Conservation (phyloP, 2,329 filamentous ascomycete genomes). For the Colletotrichum sp. region DNA sequence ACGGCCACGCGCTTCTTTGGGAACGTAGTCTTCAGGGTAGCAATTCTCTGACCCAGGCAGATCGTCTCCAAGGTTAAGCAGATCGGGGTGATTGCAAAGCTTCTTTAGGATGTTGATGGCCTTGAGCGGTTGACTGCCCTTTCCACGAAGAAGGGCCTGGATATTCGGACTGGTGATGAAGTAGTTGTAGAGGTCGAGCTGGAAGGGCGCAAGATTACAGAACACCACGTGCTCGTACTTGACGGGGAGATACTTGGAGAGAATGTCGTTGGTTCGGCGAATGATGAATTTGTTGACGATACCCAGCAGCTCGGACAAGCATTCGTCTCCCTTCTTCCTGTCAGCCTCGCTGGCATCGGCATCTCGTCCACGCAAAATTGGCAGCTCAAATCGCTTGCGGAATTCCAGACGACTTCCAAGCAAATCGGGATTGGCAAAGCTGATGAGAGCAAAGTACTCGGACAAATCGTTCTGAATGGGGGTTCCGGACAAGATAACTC, state of each 20-base stretch:
- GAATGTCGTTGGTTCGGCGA: constrained; percentile 93
- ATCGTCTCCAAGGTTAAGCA: constrained; percentile 83
- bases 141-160: constrained; percentile 87
- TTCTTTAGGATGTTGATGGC: constrained; percentile 98
- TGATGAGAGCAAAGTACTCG: constrained; percentile 94
- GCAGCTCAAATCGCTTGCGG: constrained; percentile 90
- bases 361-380: constrained; percentile 90
- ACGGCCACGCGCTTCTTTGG: constrained; percentile 84
- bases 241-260: constrained; percentile 96
- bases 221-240: constrained; percentile 99
- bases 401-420: constrained; percentile 91
- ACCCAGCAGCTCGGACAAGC: constrained; percentile 78
- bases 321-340: constrained; percentile 81
- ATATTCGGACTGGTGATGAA: constrained; percentile 97
- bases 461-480: constrained; percentile 99
- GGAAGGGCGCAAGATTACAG: constrained; percentile 92
- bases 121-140: constrained; percentile 94
- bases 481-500: constrained; percentile 95
- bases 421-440: constrained; percentile 93
- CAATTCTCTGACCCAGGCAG: constrained; percentile 84
- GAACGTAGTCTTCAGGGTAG: constrained; percentile 87
- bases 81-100: constrained; percentile 95
- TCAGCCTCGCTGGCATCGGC: constrained; percentile 86
- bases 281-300: constrained; percentile 99
- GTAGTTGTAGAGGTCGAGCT: constrained; percentile 92